These are phyloP conservation scores for Globisporangium viniferum DNA, from an alignment of 352 stramenopile genomes.

Conservation along the genomic window DNA sequence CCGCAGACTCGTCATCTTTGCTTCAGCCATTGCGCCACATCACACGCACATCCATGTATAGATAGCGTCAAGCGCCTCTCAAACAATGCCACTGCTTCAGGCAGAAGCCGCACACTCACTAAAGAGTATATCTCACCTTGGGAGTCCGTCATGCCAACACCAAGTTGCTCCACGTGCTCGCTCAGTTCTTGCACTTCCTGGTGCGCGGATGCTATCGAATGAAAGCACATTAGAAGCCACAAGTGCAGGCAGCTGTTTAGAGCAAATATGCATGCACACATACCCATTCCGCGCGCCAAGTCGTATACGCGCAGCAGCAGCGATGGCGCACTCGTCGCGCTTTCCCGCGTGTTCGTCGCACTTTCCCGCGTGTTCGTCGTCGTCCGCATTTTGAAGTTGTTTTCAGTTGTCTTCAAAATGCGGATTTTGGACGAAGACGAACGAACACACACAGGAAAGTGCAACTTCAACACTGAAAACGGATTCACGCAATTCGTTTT, in stretches of 20 bases:
- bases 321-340: neutral
- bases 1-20: constrained; percentile 14
- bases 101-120: neutral
- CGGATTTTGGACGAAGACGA: too few relatives aligned
- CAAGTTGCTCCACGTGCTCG: neutral
- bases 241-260: too few relatives aligned
- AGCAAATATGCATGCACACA: neutral
- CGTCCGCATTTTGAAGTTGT: neutral
- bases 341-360: too few relatives aligned
- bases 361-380: neutral
- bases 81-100: neutral
- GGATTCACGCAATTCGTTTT: neutral
- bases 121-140: neutral
- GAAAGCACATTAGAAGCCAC: neutral
- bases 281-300: neutral
- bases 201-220: neutral
- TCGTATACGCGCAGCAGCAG: constrained; percentile 1
- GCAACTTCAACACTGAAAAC: neutral
- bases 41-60: neutral
- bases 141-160: neutral
- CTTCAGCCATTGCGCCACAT: neutral
- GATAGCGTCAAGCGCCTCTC: neutral
- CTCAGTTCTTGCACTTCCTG: neutral
- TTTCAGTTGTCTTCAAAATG: too few relatives aligned
- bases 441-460: too few relatives aligned